Evolutionary conservation across 2,329 filamentous ascomycete species (phyloP), one percentile per base, ranked within the genome.

Genomic region (Calonectria pauciramosa): DNA sequence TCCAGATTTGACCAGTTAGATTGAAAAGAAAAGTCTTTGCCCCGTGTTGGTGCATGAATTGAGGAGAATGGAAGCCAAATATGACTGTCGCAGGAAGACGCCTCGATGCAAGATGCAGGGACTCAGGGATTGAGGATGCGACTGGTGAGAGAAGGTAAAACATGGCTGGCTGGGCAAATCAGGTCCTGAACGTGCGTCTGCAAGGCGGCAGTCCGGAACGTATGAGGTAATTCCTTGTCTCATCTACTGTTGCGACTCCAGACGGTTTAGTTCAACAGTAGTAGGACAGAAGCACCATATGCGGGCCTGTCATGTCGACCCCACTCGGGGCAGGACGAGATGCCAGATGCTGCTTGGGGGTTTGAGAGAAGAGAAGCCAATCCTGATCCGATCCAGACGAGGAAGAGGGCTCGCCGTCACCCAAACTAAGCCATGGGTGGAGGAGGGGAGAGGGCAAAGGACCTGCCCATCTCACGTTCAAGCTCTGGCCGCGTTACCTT

Each of bases 141-240:
- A 72, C 70, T 77, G 64, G 71, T 72, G 73, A 73, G 72, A 71
- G 65, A 67, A 68, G 65, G 68, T n/a, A 67, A 18, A 74, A 47
- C 60, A 59, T 41, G 20, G 28, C 47, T 23, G 28, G n/a, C 49
- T 67, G 72, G 36, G 64, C 71, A 73, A 77, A 78, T 79, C 60
- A 79, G 56, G 54, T 54, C 63, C 70, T 63, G 73, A 69, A 34
- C 49, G 26, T 72, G 70, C 49, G 44, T 36, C 60, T 75, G 72
- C 75, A 74, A 71, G 73, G 72, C 71, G 71, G 73, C 56, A 77
- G 38, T 76, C 67, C 77, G 76, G 75, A 74, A 79, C 76, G 75
- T 75, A 73, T 69, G 77, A 79, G 76, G 70, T 72, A 67, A 71
- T 73, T 67, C 60, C 51, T 32, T 78, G 74, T 78, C 69, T 79